Evolutionary conservation across 257 asterid species (phyloP).

Genomic region (Eustoma russellianum): DNA sequence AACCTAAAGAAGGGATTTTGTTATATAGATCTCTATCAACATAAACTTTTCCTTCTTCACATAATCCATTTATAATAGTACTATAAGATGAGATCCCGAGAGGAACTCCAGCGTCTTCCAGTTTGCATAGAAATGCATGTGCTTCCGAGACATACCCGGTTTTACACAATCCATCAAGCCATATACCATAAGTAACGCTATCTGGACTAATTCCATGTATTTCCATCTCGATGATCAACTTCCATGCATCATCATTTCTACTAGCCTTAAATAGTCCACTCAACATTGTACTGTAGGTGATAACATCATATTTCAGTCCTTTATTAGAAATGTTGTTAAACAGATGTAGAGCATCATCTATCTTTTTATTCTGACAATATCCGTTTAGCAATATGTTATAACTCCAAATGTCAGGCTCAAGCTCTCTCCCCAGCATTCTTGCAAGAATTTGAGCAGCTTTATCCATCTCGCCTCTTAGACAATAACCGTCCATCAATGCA

Average conservation of each 20-base stretch:
- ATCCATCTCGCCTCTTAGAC: conserved; percentile 12
- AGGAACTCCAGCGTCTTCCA: conserved; percentile 3
- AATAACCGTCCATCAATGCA: conserved; percentile 18
- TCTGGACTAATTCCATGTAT: background rate
- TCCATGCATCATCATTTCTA: conserved; percentile 21
- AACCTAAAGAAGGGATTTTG: conserved; percentile 13
- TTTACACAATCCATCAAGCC: conserved; percentile 16
- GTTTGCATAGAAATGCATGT: background rate
- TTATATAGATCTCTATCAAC: conserved; percentile 12
- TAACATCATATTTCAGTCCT: conserved; percentile 1
- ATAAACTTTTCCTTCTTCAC: conserved; percentile 10
- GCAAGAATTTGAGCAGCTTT: conserved; percentile 15
- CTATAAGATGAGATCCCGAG: background rate
- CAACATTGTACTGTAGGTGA: conserved; percentile 2
- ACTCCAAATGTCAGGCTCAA: conserved; percentile 13
- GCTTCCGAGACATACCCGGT: conserved; percentile 6
- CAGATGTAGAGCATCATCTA: conserved; percentile 8
- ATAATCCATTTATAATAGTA: too few species aligned
- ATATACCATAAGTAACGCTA: background rate
- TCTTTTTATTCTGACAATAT: conserved; percentile 17
- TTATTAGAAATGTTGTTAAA: conserved; percentile 4
- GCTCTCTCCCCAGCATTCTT: conserved; percentile 3
- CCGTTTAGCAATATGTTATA: conserved; percentile 21
- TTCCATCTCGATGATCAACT: conserved; percentile 1
- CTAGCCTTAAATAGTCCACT: conserved; percentile 12